phyloP scores from a whole-genome alignment of 2,329 filamentous ascomycete species.

The Pestalotiopsis sp. region DNA sequence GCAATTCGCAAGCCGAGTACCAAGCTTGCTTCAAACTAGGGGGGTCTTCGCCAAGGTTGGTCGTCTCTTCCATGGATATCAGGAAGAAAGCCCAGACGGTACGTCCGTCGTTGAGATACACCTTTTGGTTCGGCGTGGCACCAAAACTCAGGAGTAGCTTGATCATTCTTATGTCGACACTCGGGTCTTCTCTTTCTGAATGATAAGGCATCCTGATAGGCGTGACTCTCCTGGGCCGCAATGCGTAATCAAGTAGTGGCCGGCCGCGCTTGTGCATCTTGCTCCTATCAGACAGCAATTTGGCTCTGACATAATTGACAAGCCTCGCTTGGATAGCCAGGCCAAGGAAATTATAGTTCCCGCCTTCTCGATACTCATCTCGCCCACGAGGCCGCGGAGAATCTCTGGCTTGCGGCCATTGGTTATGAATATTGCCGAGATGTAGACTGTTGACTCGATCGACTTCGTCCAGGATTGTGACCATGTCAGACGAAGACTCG shows the following conservation, averaged over 20 bases:
- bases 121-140: not conserved
- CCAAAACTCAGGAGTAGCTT: not conserved
- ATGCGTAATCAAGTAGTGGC: not conserved
- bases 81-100: not conserved
- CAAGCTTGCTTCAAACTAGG: not conserved
- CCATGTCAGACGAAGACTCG: not conserved
- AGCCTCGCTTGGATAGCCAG: not conserved
- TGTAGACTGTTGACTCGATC: not conserved
- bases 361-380: not conserved
- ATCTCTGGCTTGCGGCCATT: not conserved
- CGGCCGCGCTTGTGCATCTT: not conserved
- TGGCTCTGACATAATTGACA: not conserved
- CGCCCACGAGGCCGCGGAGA: no score
- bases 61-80: not conserved
- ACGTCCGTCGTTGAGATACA: not conserved
- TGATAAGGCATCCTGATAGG: not conserved
- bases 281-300: not conserved
- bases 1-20: not conserved
- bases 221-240: not conserved
- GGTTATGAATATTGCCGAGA: not conserved
- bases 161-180: not conserved
- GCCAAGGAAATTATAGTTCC: not conserved
- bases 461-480: not conserved
- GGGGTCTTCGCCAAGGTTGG: not conserved
- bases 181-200: not conserved